Conservation (phyloP, 257 asterid species). For the Solanum sitiens region DNA sequence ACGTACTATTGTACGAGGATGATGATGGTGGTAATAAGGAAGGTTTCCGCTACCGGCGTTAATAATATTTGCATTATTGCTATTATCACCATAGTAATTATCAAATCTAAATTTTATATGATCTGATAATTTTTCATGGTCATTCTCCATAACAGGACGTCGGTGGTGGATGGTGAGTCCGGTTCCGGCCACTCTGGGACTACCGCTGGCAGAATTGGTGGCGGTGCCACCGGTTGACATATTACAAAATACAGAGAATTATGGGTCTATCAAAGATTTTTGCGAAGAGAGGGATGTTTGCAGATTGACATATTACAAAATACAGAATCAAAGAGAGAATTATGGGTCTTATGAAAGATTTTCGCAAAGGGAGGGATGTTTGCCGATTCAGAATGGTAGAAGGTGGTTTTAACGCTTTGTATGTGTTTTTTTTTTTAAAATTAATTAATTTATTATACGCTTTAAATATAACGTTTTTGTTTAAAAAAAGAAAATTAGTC, state of each 20-base stretch:
- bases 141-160: slow-evolving; percentile 50
- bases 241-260: background rate
- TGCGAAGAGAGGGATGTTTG: background rate
- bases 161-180: slow-evolving; percentile 50
- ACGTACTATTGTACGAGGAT: slow-evolving; percentile 21
- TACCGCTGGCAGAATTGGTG: slow-evolving; percentile 12
- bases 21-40: background rate
- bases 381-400: background rate
- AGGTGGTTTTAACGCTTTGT: background rate
- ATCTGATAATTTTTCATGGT: slow-evolving; percentile 30
- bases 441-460: background rate
- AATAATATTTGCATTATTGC: background rate
- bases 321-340: background rate
- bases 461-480: too few relatives aligned
- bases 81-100: slow-evolving; percentile 9
- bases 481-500: too few relatives aligned
- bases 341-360: background rate
- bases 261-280: background rate
- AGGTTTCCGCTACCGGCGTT: background rate
- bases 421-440: background rate
- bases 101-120: background rate
- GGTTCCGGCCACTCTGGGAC: background rate
- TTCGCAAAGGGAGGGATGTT: background rate
- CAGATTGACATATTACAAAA: slow-evolving; percentile 24
- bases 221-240: slow-evolving; percentile 51